phyloP scores from a whole-genome alignment of 2,329 filamentous ascomycete genomes.

The Cercospora brassicicola region DNA sequence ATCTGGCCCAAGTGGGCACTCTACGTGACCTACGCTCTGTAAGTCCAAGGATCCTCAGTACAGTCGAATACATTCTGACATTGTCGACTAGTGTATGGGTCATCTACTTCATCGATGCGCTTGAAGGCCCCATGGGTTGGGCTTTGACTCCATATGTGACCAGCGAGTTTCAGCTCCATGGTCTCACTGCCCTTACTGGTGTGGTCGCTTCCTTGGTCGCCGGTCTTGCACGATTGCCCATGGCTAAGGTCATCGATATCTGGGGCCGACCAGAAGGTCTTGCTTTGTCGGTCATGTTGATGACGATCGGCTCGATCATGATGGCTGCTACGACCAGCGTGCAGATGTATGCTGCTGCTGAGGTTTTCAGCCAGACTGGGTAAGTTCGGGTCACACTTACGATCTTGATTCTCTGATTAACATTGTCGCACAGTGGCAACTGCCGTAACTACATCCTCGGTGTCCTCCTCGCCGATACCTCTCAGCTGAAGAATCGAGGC shows the following conservation, averaged over 20 bases:
- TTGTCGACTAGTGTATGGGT: slow-evolving; percentile 45
- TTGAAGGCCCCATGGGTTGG: slow-evolving; percentile 36
- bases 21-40: slow-evolving; percentile 20
- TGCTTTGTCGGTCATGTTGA: slow-evolving; percentile 37
- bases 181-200: slow-evolving; percentile 39
- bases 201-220: slow-evolving; percentile 42
- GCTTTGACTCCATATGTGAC: slow-evolving; percentile 44
- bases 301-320: slow-evolving; percentile 31
- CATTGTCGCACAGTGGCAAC: slow-evolving; percentile 19
- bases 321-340: slow-evolving; percentile 34
- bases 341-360: slow-evolving; percentile 33
- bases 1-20: slow-evolving; percentile 24
- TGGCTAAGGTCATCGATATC: slow-evolving; percentile 45
- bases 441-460: slow-evolving; percentile 33
- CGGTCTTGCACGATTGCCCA: slow-evolving; percentile 42
- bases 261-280: slow-evolving; percentile 46
- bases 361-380: slow-evolving; percentile 35
- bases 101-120: slow-evolving; percentile 52
- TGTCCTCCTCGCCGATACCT: slow-evolving; percentile 37
- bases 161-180: slow-evolving; percentile 39
- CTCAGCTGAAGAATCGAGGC: slow-evolving; percentile 33
- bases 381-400: not conserved
- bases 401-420: not conserved
- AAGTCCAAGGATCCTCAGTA: not conserved
- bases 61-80: not conserved